A percentile compares a stretch with the other conserved stretches of the same genome.
Evolutionary conservation across 129 eudicot species (phyloP).

Genomic region (Apium graveolens): DNA sequence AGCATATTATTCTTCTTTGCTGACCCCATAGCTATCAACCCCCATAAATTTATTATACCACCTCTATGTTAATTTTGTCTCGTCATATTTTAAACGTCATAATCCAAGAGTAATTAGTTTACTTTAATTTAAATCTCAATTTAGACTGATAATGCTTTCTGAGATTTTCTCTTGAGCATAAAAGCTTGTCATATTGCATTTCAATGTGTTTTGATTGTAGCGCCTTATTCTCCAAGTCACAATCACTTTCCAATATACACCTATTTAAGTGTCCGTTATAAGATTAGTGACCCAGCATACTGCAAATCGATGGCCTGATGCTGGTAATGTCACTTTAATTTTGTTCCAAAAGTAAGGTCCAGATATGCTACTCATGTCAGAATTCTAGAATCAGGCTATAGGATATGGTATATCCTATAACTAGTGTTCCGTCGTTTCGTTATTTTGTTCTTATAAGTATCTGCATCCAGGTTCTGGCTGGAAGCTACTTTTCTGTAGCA

Average conservation of each 20-base stretch:
- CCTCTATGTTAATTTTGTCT: not conserved
- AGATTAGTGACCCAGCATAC: too few relatives aligned
- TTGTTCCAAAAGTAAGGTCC: not conserved
- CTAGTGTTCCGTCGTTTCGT: not conserved
- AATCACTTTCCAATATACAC: too few relatives aligned
- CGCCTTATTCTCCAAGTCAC: too few relatives aligned
- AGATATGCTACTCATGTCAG: not conserved
- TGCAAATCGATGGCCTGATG: not conserved
- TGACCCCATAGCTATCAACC: not conserved
- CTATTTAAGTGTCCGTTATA: too few relatives aligned
- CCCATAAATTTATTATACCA: not conserved
- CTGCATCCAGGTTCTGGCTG: conserved; percentile 67
- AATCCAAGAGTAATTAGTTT: not conserved
- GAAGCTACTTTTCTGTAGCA: conserved; percentile 90
- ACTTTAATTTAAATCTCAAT: not conserved
- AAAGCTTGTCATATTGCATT: not conserved
- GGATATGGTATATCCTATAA: not conserved
- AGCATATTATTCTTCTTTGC: not conserved
- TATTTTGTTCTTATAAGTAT: not conserved
- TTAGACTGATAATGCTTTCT: not conserved
- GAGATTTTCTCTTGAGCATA: not conserved
- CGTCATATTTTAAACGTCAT: not conserved
- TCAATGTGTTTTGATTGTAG: not conserved
- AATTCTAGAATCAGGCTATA: not conserved
- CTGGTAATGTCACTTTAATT: not conserved